These are phyloP conservation scores for Taphrina populina DNA, from an alignment of 1,139 yeast genomes.

Conservation along the genomic window DNA sequence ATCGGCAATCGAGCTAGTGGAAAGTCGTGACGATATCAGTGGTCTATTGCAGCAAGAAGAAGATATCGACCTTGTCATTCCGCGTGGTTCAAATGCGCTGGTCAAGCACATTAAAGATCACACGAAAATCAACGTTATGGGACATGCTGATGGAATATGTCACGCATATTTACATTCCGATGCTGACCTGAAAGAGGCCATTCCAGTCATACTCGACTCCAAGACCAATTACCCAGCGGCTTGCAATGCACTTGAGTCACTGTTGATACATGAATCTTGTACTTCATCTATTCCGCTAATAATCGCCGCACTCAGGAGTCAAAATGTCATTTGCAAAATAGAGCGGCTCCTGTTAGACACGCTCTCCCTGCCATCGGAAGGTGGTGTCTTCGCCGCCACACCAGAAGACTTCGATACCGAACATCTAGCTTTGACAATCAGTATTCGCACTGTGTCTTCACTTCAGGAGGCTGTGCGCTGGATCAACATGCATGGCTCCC, in stretches of 20 bases:
- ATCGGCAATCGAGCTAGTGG: conserved; percentile 79
- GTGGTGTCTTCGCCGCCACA: conserved; percentile 41
- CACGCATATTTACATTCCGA: conserved; percentile 75
- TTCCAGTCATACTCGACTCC: conserved; percentile 72
- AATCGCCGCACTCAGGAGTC: conserved; percentile 54
- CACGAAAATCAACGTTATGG: conserved; percentile 93
- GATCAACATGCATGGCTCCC: conserved; percentile 87
- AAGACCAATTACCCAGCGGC: conserved; percentile 98
- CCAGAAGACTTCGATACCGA: conserved; percentile 74
- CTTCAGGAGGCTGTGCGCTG: conserved; percentile 73
- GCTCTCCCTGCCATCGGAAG: conserved; percentile 44
- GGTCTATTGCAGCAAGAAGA: conserved; percentile 79
- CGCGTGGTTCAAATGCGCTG: conserved; percentile 90
- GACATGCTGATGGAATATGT: conserved; percentile 98
- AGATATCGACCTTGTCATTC: conserved; percentile 91
- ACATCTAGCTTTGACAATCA: conserved; percentile 76
- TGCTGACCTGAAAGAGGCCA: conserved; percentile 75
- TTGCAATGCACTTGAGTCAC: conserved; percentile 91
- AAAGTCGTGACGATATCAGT: conserved; percentile 84
- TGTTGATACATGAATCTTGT: conserved; percentile 64
- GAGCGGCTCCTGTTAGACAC: conserved; percentile 47
- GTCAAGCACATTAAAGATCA: conserved; percentile 79
- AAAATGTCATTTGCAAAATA: conserved; percentile 68
- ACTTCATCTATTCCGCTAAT: conserved; percentile 46
- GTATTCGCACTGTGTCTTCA: conserved; percentile 62